Base-by-base conservation (phyloP, 2,329 filamentous ascomycete species). In the Chaetomiaceae sp. region DNA sequence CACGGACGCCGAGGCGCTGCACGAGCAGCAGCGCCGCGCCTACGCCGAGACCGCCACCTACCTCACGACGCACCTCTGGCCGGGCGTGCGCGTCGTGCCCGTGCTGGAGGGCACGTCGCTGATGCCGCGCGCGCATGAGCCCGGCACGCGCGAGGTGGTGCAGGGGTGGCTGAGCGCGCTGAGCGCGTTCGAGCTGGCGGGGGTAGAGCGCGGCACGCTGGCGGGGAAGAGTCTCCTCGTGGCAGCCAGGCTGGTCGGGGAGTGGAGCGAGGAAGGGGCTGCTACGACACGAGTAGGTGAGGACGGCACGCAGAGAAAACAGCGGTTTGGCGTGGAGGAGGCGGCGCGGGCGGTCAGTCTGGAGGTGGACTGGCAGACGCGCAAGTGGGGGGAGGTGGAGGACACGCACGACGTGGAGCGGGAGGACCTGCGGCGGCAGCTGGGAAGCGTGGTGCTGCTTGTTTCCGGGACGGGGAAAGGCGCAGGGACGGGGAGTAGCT, bases 321-420 rank as follows among this genome's bases (percentile, higher is more conserved):
- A 61, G 27, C 58, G 64, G 46, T 96, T 94, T 62, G 86, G 87
- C 0, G 82, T 94, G 11, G 86, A 95, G 59, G 82, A 95, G 62
- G 91, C 90, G 1, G 49, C 53, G 20, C 36, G 43, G 42, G 84
- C 85, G 12, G 82, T 84, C 6, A 95, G 79, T 58, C 65, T 94
- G 34, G 93, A 98, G 71, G 88, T 95, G 14, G 75, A 80, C 53
- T 96, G 88, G 84, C 93, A 98, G 75, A 94, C 84, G 1, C 72
- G 78, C 22, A 83, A 86, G 67, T 97, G 93, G 91, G 93, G 93
- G 8, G 90, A 95, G 72, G 93, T 98, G 1, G 93, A 98, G 65
- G 90, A 98, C 67, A 95, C 90, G 22, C 93, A 98, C 68, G 93
- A 98, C 71, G 93, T 98, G 1, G 86, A 95, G 59, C 86, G 83